phyloP scores from a whole-genome alignment of 139 green algal species.

The Closterium sp. region DNA sequence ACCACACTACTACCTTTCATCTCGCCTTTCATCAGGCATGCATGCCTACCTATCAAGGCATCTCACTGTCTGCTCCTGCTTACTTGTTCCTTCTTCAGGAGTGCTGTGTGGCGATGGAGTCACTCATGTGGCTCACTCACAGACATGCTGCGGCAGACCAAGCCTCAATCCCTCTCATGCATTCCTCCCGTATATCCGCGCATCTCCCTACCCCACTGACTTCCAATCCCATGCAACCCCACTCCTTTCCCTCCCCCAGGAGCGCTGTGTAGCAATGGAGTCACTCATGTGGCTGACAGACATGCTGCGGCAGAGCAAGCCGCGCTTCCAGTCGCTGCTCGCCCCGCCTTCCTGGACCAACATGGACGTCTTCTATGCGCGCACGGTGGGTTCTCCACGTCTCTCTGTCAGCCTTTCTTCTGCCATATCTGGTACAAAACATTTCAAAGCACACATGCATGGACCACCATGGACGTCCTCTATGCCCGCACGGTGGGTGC shows the following conservation, averaged over 20 bases:
- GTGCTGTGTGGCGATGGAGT: conserved; percentile 47
- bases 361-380: conserved; percentile 49
- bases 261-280: conserved; percentile 44
- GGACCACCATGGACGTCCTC: conserved; percentile 39
- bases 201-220: too few relatives aligned
- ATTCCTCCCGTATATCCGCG: too few relatives aligned
- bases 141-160: conserved; percentile 7
- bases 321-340: conserved; percentile 37
- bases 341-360: conserved; percentile 2
- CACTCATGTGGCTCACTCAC: conserved; percentile 45
- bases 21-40: too few relatives aligned
- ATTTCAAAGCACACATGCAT: too few relatives aligned
- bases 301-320: conserved; percentile 19
- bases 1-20: too few relatives aligned
- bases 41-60: too few relatives aligned
- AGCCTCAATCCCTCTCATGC: too few relatives aligned
- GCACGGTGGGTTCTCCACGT: conserved; percentile 10
- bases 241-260: conserved; percentile 11
- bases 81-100: conserved; percentile 40
- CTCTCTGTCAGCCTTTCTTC: too few relatives aligned
- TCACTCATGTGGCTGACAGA: conserved; percentile 47
- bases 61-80: too few relatives aligned
- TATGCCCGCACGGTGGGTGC: conserved; percentile 31
- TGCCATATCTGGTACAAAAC: too few relatives aligned
- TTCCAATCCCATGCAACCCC: not conserved